A percentile compares a stretch with the other conserved stretches of the same genome.
Conservation (phyloP, 371 early-diverging fungal species). For the Blakeslea trispora region DNA sequence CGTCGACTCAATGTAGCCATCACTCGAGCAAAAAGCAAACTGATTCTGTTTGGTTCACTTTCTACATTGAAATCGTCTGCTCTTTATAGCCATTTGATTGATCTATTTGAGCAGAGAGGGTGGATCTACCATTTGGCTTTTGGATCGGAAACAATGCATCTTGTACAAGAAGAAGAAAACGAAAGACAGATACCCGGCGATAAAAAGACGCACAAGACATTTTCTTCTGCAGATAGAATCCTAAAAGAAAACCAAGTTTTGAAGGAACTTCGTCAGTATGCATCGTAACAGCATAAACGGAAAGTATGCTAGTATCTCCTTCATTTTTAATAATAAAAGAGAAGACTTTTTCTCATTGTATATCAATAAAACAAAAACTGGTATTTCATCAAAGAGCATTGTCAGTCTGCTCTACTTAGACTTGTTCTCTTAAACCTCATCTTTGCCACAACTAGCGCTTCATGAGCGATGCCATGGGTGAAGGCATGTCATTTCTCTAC, state of each 20-base stretch:
- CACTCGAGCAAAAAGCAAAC: conserved; percentile 89
- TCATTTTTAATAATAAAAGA: no score
- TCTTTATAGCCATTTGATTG: conserved; percentile 56
- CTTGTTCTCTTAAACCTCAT: no score
- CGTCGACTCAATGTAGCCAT: conserved; percentile 97
- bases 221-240: conserved; percentile 15
- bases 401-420: no score
- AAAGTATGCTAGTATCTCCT: no score
- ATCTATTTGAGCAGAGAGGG: conserved; percentile 47
- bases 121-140: conserved; percentile 37
- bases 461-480: no score
- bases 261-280: conserved; percentile 25
- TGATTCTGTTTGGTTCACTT: conserved; percentile 89
- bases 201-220: conserved; percentile 18
- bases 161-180: neutral
- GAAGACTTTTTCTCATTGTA: no score
- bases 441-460: no score
- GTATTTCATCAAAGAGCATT: no score
- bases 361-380: no score
- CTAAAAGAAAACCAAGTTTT: conserved; percentile 31
- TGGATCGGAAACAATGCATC: conserved; percentile 2
- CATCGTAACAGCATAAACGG: neutral
- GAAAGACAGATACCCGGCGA: neutral
- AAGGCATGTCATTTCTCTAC: no score
- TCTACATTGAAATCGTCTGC: conserved; percentile 63